These are phyloP conservation scores for Rhodofomes roseus DNA, from an alignment of 1,284 basidiomycete species.

Conservation along the genomic window DNA sequence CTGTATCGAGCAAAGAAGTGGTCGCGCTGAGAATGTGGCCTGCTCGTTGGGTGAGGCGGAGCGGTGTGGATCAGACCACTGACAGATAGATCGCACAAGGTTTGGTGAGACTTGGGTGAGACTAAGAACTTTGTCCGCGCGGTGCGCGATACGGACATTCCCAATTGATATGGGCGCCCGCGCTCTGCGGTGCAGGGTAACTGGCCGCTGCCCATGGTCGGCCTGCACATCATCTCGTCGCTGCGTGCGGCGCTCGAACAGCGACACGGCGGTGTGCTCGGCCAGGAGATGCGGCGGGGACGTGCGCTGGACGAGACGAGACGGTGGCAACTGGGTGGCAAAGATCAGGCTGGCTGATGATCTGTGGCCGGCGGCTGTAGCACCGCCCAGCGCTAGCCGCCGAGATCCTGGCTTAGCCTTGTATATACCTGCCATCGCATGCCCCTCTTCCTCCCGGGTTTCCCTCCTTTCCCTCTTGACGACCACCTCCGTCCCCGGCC, in stretches of 20 bases:
- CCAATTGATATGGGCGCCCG: not conserved
- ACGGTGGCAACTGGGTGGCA: not conserved
- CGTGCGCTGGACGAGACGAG: not conserved
- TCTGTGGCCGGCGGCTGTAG: constrained; percentile 1
- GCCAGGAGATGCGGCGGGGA: not conserved
- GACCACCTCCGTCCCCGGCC: not conserved
- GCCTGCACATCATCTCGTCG: not conserved
- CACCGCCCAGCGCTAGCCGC: not conserved
- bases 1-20: too few species aligned
- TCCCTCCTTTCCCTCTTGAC: not conserved
- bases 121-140: not conserved
- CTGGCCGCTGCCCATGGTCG: not conserved
- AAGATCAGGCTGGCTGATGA: not conserved
- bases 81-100: constrained; percentile 2
- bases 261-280: not conserved
- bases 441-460: not conserved
- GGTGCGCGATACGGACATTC: not conserved
- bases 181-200: not conserved
- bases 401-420: not conserved
- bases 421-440: constrained; percentile 5
- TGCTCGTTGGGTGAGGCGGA: too few species aligned
- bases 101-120: too few species aligned
- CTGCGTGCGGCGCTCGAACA: not conserved
- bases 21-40: not conserved
- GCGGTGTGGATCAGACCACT: not conserved